Percentiles rank a stretch among this genome's conserved stretches.
Evolutionary conservation across 306 rosid species (phyloP).

Genomic region (Rosa lucieae): DNA sequence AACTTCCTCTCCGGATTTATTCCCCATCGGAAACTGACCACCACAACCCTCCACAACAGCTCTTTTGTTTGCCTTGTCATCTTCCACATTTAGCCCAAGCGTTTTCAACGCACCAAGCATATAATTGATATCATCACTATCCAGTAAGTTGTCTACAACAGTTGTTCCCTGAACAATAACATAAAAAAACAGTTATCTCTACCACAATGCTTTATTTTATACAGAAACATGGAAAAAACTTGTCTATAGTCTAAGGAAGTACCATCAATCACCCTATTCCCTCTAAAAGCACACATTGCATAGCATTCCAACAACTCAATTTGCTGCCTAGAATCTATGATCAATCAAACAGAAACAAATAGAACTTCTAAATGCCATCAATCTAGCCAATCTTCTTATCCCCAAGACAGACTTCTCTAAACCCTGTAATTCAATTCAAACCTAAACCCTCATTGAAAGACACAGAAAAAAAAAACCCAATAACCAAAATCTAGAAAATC

Average conservation of each 20-base stretch:
- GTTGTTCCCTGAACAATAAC: slow-evolving; percentile 77
- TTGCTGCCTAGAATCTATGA: not conserved
- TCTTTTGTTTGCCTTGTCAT: slow-evolving; percentile 62
- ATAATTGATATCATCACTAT: slow-evolving; percentile 90
- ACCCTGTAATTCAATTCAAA: not conserved
- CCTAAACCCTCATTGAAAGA: not conserved
- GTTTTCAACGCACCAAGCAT: slow-evolving; percentile 91
- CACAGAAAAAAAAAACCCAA: not conserved
- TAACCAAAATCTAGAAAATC: not conserved
- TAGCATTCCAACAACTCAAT: not conserved
- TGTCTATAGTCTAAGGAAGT: not conserved
- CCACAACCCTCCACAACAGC: slow-evolving; percentile 93
- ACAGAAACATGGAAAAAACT: not conserved
- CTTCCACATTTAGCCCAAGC: slow-evolving; percentile 83
- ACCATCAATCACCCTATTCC: slow-evolving; percentile 14
- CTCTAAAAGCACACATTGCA: not conserved
- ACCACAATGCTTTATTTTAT: not conserved
- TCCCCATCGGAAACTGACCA: slow-evolving; percentile 70
- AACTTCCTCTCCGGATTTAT: slow-evolving; percentile 67
- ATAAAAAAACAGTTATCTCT: slow-evolving; percentile 4
- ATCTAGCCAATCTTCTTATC: not conserved
- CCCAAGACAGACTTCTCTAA: not conserved
- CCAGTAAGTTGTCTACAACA: slow-evolving; percentile 87
- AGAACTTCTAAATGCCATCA: not conserved
- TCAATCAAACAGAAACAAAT: slow-evolving; percentile 1